Evolutionary conservation across 2,329 filamentous ascomycete species (phyloP).

Genomic region (Stagonosporopsis rhizophila): DNA sequence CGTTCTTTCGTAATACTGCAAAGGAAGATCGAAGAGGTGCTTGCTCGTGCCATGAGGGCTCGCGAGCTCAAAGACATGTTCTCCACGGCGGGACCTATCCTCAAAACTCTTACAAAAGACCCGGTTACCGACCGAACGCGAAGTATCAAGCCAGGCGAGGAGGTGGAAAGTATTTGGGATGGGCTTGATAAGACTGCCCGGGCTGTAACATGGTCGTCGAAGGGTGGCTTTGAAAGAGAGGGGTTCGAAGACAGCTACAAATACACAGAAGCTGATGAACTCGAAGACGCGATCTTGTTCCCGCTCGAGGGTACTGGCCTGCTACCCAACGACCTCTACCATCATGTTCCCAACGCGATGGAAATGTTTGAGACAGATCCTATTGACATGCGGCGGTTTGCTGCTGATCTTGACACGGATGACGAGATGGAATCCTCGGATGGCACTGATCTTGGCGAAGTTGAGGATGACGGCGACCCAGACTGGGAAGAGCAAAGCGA

Average conservation of each 20-base stretch:
- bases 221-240: conserved; percentile 17
- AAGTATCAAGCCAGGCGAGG: conserved; percentile 48
- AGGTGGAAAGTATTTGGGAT: conserved; percentile 45
- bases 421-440: conserved; percentile 23
- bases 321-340: conserved; percentile 29
- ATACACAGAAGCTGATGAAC: conserved; percentile 51
- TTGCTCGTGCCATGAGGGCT: conserved; percentile 50
- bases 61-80: conserved; percentile 41
- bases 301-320: conserved; percentile 42
- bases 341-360: conserved; percentile 26
- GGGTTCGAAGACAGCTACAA: conserved; percentile 31
- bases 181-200: conserved; percentile 30
- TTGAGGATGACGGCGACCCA: conserved; percentile 11
- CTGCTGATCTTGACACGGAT: conserved; percentile 28
- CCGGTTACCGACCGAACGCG: conserved; percentile 44
- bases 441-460: conserved; percentile 18
- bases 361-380: conserved; percentile 32
- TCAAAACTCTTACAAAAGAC: conserved; percentile 49
- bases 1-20: conserved; percentile 39
- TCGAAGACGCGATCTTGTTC: conserved; percentile 54
- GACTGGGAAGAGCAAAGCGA: conserved; percentile 19
- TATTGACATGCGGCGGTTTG: conserved; percentile 26
- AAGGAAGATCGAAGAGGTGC: conserved; percentile 41
- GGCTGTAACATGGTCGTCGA: conserved; percentile 15
- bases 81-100: conserved; percentile 40